Conservation (phyloP, 2,329 filamentous ascomycete genomes). For the Ceratocystis cubensis region DNA sequence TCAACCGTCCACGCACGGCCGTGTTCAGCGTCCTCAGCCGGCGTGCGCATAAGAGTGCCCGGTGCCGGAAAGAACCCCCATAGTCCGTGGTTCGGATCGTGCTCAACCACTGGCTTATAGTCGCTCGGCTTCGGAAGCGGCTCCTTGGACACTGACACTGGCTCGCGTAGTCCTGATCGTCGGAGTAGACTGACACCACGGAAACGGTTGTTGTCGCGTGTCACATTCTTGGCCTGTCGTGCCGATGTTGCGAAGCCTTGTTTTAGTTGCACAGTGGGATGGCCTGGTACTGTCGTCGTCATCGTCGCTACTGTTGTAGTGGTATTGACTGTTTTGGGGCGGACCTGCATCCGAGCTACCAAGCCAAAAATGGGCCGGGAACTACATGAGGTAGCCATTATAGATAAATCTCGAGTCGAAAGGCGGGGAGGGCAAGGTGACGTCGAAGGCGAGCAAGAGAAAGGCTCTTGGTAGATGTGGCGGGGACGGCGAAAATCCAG, state of each 20-base stretch:
- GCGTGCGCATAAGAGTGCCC: conserved; percentile 55
- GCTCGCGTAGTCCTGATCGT: conserved; percentile 60
- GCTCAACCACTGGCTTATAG: conserved; percentile 44
- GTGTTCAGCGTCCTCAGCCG: conserved; percentile 56
- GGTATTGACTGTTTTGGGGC: neutral
- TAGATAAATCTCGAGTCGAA: neutral
- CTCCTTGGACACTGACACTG: conserved; percentile 59
- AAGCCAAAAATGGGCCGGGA: conserved; percentile 5
- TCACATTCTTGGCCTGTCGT: conserved; percentile 38
- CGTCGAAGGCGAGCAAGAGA: neutral
- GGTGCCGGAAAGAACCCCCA: conserved; percentile 80
- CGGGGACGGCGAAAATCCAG: neutral
- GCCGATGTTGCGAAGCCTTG: conserved; percentile 43
- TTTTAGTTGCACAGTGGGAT: neutral
- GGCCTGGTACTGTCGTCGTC: neutral
- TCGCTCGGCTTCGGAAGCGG: conserved; percentile 62
- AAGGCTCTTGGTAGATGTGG: neutral
- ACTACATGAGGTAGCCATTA: conserved; percentile 14
- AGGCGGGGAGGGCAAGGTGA: neutral
- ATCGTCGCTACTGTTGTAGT: neutral
- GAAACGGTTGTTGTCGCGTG: conserved; percentile 62
- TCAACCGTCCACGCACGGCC: conserved; percentile 74
- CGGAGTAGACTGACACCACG: conserved; percentile 75
- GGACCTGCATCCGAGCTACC: neutral
- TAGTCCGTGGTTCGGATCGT: conserved; percentile 68